phyloP scores from a whole-genome alignment of 768 basidiomycete genomes.

The Chalciporus chontae region DNA sequence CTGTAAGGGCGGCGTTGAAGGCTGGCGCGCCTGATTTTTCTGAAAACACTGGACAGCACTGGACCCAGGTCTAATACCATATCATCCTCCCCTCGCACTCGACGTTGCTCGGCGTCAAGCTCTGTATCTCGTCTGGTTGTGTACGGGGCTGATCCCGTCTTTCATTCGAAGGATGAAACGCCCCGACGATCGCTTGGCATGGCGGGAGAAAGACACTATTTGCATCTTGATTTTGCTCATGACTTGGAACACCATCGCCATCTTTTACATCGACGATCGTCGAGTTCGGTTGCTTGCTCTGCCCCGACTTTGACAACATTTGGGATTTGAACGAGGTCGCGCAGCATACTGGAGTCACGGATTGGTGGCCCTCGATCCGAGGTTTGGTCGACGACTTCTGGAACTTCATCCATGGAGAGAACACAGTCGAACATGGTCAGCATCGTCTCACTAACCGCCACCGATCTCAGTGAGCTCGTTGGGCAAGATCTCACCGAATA shows the following conservation, averaged over 20 bases:
- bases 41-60: too few species aligned
- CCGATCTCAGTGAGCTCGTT: constrained; percentile 64
- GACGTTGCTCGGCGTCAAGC: too few species aligned
- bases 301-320: constrained; percentile 82
- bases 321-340: constrained; percentile 72
- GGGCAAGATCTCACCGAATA: constrained; percentile 86
- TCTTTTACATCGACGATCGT: constrained; percentile 95
- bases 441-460: constrained; percentile 60
- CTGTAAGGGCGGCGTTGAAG: too few species aligned
- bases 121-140: constrained; percentile 72
- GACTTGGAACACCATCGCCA: constrained; percentile 68
- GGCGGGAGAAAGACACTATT: constrained; percentile 91
- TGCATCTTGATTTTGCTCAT: constrained; percentile 77
- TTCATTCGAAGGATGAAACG: constrained; percentile 88
- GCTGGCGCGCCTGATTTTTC: too few species aligned
- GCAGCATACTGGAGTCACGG: constrained; percentile 64
- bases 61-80: too few species aligned
- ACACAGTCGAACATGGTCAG: constrained; percentile 75
- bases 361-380: constrained; percentile 84
- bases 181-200: constrained; percentile 86
- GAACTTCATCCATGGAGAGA: constrained; percentile 77
- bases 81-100: too few species aligned
- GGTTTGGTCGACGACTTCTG: constrained; percentile 84
- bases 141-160: constrained; percentile 76
- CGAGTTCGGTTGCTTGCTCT: constrained; percentile 80